Evolutionary conservation across 306 rosid species (phyloP).

Genomic region (Abrus precatorius): DNA sequence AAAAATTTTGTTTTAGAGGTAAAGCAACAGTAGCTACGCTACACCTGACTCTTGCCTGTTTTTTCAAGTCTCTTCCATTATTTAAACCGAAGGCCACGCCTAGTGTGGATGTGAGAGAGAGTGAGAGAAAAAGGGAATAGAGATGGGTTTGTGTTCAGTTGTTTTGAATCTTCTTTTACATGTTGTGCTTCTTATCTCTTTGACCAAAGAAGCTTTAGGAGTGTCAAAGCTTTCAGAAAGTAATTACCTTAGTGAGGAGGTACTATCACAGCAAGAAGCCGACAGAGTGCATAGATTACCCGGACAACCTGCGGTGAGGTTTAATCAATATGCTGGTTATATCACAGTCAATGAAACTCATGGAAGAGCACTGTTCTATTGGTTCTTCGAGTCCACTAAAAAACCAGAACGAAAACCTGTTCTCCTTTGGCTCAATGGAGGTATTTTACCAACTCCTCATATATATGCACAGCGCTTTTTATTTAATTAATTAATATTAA

Average conservation of each 20-base stretch:
- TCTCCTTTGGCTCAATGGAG: constrained; percentile 93
- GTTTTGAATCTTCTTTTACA: constrained; percentile 14
- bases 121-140: background rate
- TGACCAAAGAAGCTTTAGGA: constrained; percentile 1
- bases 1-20: background rate
- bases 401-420: constrained; percentile 65
- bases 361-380: constrained; percentile 89
- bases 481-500: too few species aligned
- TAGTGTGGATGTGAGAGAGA: background rate
- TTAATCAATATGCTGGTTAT: constrained; percentile 83
- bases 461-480: too few species aligned
- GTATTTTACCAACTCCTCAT: constrained; percentile 44
- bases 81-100: constrained; percentile 38
- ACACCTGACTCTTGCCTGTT: constrained; percentile 35
- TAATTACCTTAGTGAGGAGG: constrained; percentile 7
- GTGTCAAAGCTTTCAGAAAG: background rate
- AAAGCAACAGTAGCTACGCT: constrained; percentile 30
- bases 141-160: constrained; percentile 41
- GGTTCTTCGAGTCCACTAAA: constrained; percentile 74
- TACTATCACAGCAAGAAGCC: constrained; percentile 55
- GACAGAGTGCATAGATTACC: constrained; percentile 70
- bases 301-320: constrained; percentile 75
- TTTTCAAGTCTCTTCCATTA: constrained; percentile 38
- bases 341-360: constrained; percentile 73
- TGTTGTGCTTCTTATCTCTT: constrained; percentile 21